These are phyloP conservation scores for Alternaria triticina DNA, from an alignment of 2,329 filamentous ascomycete genomes.

Conservation along the genomic window DNA sequence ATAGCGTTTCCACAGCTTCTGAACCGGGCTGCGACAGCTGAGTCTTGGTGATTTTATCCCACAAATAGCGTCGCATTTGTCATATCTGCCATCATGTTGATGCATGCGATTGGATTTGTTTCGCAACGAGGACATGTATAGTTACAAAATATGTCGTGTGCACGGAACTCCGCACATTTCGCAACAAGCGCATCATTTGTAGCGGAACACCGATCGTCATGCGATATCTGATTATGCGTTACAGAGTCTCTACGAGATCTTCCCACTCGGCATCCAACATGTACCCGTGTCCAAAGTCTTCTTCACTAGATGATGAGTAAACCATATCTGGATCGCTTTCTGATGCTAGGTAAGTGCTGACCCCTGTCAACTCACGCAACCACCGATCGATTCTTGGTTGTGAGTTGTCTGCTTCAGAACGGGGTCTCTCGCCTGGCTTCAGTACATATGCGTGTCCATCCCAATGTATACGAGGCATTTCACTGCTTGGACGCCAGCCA, in stretches of 20 bases:
- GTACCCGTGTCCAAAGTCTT: background rate
- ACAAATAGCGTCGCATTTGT: background rate
- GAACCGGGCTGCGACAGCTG: background rate
- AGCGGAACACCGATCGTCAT: background rate
- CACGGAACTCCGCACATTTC: background rate
- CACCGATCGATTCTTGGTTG: background rate
- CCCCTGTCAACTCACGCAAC: background rate
- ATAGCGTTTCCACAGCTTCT: constrained; percentile 2
- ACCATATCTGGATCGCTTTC: background rate
- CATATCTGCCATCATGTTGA: background rate
- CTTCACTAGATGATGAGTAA: background rate
- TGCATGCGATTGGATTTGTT: background rate
- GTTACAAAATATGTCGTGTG: background rate
- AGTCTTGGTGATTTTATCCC: background rate
- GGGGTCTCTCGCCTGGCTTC: background rate
- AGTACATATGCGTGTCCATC: background rate
- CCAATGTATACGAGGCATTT: background rate
- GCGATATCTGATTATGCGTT: background rate
- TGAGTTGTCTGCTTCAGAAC: background rate
- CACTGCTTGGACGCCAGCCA: background rate
- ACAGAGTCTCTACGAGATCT: background rate
- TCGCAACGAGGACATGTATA: background rate
- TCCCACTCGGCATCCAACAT: background rate
- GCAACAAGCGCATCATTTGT: background rate
- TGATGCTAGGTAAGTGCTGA: background rate